A percentile compares a stretch with the other conserved stretches of the same genome.
Evolutionary conservation across 495 filamentous ascomycete genomes (phyloP).

Genomic region (Haplographium delicatum): DNA sequence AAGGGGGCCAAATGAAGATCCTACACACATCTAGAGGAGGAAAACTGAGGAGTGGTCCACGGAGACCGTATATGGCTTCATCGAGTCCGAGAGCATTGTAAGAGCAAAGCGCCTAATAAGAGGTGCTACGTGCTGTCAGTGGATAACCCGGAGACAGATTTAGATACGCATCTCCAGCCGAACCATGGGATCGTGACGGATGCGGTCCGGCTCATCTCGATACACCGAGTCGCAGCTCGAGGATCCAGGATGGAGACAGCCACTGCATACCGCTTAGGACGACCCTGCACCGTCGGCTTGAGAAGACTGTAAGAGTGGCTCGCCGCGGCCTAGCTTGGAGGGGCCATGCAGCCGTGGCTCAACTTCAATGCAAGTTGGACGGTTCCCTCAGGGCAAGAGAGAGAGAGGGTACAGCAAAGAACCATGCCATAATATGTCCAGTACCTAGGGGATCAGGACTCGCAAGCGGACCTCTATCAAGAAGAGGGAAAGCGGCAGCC

Average conservation of each 20-base stretch:
- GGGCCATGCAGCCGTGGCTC: constrained; percentile 8
- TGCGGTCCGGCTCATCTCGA: constrained; percentile 25
- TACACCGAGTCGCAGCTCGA: constrained; percentile 18
- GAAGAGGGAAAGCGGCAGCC: constrained; percentile 1
- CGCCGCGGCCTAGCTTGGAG: background rate
- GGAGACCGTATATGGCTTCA: constrained; percentile 22
- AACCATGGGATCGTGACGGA: constrained; percentile 24
- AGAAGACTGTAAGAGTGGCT: background rate
- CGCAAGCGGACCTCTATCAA: background rate
- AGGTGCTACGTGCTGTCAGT: constrained; percentile 26
- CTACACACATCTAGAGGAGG: constrained; percentile 12
- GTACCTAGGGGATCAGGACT: background rate
- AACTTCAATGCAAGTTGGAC: constrained; percentile 14
- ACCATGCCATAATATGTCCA: constrained; percentile 4
- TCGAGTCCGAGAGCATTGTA: constrained; percentile 16
- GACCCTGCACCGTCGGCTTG: background rate
- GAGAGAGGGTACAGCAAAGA: background rate
- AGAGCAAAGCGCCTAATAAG: constrained; percentile 28
- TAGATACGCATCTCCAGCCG: constrained; percentile 25
- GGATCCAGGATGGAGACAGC: constrained; percentile 18
- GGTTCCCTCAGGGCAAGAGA: background rate
- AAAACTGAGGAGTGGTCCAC: constrained; percentile 12
- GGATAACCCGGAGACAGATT: constrained; percentile 20
- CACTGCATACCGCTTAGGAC: constrained; percentile 19
- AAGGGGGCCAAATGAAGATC: constrained; percentile 24